phyloP scores from a whole-genome alignment of 2,329 filamentous ascomycete species.

The Penicillium rolfsii region DNA sequence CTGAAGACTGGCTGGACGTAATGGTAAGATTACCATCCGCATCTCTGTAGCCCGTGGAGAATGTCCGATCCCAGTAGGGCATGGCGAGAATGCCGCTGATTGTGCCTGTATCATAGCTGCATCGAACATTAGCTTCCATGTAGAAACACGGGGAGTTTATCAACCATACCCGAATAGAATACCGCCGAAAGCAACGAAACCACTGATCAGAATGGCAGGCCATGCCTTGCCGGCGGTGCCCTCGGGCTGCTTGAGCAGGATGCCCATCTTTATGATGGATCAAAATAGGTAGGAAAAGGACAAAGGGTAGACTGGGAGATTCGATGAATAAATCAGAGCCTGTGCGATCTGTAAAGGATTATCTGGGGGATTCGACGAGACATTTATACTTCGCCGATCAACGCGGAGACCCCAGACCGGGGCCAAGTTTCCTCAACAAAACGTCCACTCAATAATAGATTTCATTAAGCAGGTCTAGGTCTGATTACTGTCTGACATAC shows the following conservation, averaged over 20 bases:
- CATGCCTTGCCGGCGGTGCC: constrained; percentile 48
- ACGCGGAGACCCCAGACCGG: not conserved
- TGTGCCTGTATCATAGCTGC: constrained; percentile 55
- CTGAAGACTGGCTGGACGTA: constrained; percentile 52
- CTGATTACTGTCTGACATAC: too few relatives aligned
- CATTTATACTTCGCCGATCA: constrained; percentile 3
- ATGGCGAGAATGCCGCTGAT: constrained; percentile 56
- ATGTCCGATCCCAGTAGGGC: constrained; percentile 41
- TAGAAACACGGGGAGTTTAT: too few relatives aligned
- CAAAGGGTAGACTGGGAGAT: not conserved
- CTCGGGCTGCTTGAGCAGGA: constrained; percentile 42
- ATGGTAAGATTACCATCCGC: constrained; percentile 46
- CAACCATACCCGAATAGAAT: constrained; percentile 57
- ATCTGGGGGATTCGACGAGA: not conserved
- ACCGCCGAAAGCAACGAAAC: constrained; percentile 62
- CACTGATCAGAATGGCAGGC: constrained; percentile 57
- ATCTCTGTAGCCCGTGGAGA: constrained; percentile 37
- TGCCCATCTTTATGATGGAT: not conserved
- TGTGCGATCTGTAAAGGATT: not conserved
- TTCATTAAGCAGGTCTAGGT: not conserved
- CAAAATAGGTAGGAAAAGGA: not conserved
- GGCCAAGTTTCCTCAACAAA: not conserved
- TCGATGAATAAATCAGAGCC: not conserved
- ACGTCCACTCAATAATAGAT: not conserved
- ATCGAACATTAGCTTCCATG: not conserved